Conservation (phyloP, 495 filamentous ascomycete species). For the Tuber calosporum region DNA sequence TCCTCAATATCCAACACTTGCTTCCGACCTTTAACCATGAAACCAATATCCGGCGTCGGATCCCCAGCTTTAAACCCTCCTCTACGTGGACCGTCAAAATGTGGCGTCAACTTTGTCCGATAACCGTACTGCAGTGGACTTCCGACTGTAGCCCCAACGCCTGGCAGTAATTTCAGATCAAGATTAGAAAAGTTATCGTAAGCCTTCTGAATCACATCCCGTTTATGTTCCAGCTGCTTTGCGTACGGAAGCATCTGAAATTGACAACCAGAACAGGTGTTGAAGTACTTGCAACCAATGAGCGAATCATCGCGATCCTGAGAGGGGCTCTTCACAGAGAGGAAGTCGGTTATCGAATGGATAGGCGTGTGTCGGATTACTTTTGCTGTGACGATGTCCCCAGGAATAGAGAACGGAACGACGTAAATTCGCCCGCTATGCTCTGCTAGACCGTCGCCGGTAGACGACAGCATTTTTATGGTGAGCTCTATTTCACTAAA, state of each 20-base stretch:
- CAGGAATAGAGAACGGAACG: constrained; percentile 80
- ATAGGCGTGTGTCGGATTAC: constrained; percentile 60
- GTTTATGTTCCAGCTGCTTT: constrained; percentile 78
- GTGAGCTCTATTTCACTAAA: constrained; percentile 73
- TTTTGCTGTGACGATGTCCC: constrained; percentile 71
- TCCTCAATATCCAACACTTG: constrained; percentile 88
- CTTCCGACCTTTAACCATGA: constrained; percentile 67
- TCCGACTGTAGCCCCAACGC: constrained; percentile 74
- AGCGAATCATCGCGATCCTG: constrained; percentile 67
- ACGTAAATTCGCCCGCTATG: constrained; percentile 69
- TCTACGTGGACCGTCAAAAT: constrained; percentile 65
- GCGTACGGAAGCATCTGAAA: constrained; percentile 93
- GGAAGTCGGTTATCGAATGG: constrained; percentile 70
- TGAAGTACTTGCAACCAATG: constrained; percentile 78
- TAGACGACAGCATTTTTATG: constrained; percentile 72
- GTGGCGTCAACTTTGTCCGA: constrained; percentile 91
- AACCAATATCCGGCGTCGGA: constrained; percentile 74
- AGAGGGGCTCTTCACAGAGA: constrained; percentile 67
- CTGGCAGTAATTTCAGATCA: constrained; percentile 64
- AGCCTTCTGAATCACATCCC: constrained; percentile 78
- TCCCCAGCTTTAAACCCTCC: constrained; percentile 42
- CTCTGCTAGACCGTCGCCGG: constrained; percentile 74
- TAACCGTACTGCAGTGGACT: constrained; percentile 87
- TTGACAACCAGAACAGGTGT: constrained; percentile 83
- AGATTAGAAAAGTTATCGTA: constrained; percentile 84